phyloP scores from a whole-genome alignment of 2,329 filamentous ascomycete genomes.

The Gyromitra esculenta region DNA sequence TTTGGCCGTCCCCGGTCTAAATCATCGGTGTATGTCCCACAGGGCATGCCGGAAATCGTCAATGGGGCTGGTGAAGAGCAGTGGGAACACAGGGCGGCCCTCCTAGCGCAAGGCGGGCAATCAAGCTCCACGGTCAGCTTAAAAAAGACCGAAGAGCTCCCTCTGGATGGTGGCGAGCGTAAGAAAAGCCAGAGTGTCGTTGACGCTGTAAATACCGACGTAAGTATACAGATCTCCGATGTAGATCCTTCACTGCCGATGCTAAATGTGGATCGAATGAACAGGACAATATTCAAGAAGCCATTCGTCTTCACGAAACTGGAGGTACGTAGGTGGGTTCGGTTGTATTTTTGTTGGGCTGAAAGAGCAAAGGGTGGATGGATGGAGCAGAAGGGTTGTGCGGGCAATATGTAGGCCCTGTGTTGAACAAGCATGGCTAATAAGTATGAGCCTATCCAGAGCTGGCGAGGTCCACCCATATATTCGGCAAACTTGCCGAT shows the following conservation, averaged over 20 bases:
- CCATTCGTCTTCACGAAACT: slow-evolving; percentile 90
- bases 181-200: slow-evolving; percentile 61
- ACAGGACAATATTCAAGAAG: slow-evolving; percentile 85
- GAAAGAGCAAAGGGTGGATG: background rate
- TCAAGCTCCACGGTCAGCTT: slow-evolving; percentile 2
- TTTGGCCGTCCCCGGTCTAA: slow-evolving; percentile 48
- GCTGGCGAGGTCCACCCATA: slow-evolving; percentile 78
- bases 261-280: slow-evolving; percentile 52
- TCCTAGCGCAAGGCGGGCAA: slow-evolving; percentile 72
- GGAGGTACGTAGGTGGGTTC: slow-evolving; percentile 65
- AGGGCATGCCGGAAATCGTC: slow-evolving; percentile 79
- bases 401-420: slow-evolving; percentile 27
- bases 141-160: slow-evolving; percentile 60
- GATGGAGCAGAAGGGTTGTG: slow-evolving; percentile 26
- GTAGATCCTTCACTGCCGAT: slow-evolving; percentile 15
- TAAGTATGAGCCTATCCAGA: slow-evolving; percentile 62
- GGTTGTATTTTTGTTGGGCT: slow-evolving; percentile 33
- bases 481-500: slow-evolving; percentile 86
- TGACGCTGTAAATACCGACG: slow-evolving; percentile 53
- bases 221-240: slow-evolving; percentile 32
- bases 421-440: slow-evolving; percentile 34
- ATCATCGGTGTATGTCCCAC: slow-evolving; percentile 74
- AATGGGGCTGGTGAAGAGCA: slow-evolving; percentile 67
- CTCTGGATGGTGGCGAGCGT: slow-evolving; percentile 56
- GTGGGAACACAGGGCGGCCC: slow-evolving; percentile 95